Evolutionary conservation across 768 basidiomycete species (phyloP), one percentile per base, ranked within the genome.

Genomic region (Leccinum olivaceopallidum): DNA sequence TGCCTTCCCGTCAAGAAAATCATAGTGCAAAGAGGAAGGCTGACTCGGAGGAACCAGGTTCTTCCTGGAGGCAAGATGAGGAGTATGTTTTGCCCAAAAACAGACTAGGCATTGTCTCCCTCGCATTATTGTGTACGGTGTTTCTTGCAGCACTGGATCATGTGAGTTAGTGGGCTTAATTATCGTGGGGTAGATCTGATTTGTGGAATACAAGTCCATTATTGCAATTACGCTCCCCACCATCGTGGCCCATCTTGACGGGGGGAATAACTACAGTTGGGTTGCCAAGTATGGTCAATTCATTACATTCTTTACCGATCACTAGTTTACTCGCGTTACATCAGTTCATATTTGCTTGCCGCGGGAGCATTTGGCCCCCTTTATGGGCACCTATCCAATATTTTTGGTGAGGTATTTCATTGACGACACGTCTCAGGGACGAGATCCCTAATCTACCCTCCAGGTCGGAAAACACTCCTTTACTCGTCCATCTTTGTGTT

Each of bases 371-470:
- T 89, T 10, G 79, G 85, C 0, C 90, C 91, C 0, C 65, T 90
- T 2, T 92, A 92, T 63, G 92, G 91, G 13, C 92, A 91, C 68
- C 73, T 91, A 0, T 90, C 89, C 2, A 86, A 90, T 71, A 75
- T 80, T 42, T 61, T 78, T 28, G 79, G 79, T 71, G 55, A 36
- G 61, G 18, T 12, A n/a, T n/a, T 30, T 12, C 24, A 12, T 16
- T 1, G 22, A 52, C 8, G 20, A 18, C 22, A 18, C 20, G 4
- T 50, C 12, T 14, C n/a, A n/a, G n/a, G 26, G n/a, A 47, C 14
- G 26, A 49, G 26, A 34, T 1, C 55, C 30, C 57, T 68, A 22
- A 60, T 12, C 26, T 22, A 47, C 18, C 12, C 26, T 10, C 6
- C 65, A 79, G 85, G 86, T 7, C 79, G 90, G 49, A 94, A 93